Evolutionary conservation across 2,329 filamentous ascomycete genomes (phyloP), one percentile per base, ranked within the genome.

Genomic region (Calonectria hongkongensis): DNA sequence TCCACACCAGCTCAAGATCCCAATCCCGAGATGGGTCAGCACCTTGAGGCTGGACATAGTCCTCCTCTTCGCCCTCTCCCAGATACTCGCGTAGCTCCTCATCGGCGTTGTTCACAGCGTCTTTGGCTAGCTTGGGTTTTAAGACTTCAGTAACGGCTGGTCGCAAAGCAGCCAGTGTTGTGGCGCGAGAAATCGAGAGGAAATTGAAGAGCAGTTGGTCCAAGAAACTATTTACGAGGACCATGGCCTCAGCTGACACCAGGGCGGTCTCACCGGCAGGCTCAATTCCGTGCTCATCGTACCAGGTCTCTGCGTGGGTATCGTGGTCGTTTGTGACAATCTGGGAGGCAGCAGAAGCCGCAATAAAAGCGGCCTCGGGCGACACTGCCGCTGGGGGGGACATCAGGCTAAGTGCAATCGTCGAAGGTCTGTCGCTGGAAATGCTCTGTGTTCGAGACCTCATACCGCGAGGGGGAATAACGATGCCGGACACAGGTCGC

Each of bases 1-100:
- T 98, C 96, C 97, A 99, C 21, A 96, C 93, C 69, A 96, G 89
- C 81, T 98, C 94, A n/a, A 98, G 87, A 82, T 98, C 95, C 91
- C 96, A 98, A 77, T 93, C 91, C 2, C 88, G 88, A 13, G 86
- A 84, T 16, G 75, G 65, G 39, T 87, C 85, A 54, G 85, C 84
- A 28, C 89, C 88, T 54, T 90, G 85, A n/a, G 90, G 86, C 16
- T 89, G 88, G 7, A 87, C 85, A 36, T 92, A 86, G 47, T 95
- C 93, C 45, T 97, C 95, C 60, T 96, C 93, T 36, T 94, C 94
- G 18, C 89, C 91, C 39, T 91, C 94, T 1, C 95, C 95, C 54
- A 98, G 88, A 74, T 98, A 97, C 82, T 98, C 96, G 64, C 93
- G 89, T 64, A 99, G 87, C 82, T 98, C 95, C 77, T 97, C 94